Conservation (phyloP, 305 asterid species). For the Fraxinus platypoda region DNA sequence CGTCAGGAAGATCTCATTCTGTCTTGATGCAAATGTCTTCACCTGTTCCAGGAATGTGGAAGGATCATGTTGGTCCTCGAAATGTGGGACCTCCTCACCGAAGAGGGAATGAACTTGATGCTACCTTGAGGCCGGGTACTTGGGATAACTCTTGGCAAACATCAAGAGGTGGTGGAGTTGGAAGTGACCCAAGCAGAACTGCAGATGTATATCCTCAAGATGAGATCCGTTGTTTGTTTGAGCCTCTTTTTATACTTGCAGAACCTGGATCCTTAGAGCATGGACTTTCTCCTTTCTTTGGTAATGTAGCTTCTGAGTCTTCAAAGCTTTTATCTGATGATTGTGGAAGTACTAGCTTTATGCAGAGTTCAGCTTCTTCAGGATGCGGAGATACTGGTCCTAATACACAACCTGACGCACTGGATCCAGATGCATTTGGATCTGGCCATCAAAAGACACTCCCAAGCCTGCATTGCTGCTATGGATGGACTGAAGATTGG, state of each 20-base stretch:
- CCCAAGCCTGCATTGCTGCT: conserved; percentile 97
- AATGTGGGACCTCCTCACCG: conserved; percentile 65
- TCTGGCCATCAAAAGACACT: conserved; percentile 71
- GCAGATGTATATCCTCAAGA: conserved; percentile 67
- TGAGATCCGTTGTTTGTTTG: conserved; percentile 82
- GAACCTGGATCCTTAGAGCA: conserved; percentile 95
- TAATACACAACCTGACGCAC: conserved; percentile 57
- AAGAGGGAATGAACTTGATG: conserved; percentile 88
- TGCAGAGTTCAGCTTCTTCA: conserved; percentile 66
- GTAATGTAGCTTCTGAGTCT: conserved; percentile 56
- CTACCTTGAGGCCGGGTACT: conserved; percentile 78
- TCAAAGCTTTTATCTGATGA: conserved; percentile 76
- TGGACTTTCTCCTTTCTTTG: conserved; percentile 68
- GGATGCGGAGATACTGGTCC: conserved; percentile 71
- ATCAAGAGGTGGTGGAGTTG: conserved; percentile 75
- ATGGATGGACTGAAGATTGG: conserved; percentile 99
- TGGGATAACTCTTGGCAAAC: conserved; percentile 99
- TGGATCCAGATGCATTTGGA: conserved; percentile 71
- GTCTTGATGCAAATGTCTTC: conserved; percentile 74
- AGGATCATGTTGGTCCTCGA: conserved; percentile 83
- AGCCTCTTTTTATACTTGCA: conserved; percentile 92
- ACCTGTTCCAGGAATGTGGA: conserved; percentile 88
- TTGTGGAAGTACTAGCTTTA: conserved; percentile 69
- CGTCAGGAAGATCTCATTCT: conserved; percentile 72
- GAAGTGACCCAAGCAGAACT: conserved; percentile 64